Conservation (phyloP, 2,329 filamentous ascomycete species). For the Colletotrichum endophyticum region DNA sequence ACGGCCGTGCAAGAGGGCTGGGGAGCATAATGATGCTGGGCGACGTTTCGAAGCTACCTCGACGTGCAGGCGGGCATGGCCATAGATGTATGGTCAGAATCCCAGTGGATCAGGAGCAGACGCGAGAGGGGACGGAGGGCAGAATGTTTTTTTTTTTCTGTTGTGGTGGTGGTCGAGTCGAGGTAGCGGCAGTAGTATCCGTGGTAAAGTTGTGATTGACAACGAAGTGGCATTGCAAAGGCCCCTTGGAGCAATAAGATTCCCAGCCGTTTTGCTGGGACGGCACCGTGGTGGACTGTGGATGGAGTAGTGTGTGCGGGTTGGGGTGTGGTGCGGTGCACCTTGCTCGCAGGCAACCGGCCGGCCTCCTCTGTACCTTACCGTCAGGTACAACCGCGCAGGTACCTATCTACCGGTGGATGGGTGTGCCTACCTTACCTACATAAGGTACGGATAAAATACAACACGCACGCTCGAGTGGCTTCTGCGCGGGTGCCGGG, state of each 20-base stretch:
- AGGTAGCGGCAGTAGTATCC: not conserved
- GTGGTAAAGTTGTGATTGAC: slow-evolving; percentile 9
- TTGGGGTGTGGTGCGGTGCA: not conserved
- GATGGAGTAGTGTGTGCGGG: not conserved
- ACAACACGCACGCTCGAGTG: not conserved
- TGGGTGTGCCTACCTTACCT: not conserved
- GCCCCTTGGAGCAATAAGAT: slow-evolving; percentile 22
- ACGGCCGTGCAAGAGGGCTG: slow-evolving; percentile 19
- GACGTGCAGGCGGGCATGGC: slow-evolving; percentile 9
- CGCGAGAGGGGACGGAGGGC: not conserved
- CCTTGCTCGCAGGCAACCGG: not conserved
- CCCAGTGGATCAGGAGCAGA: not conserved
- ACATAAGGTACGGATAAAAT: not conserved
- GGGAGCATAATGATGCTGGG: slow-evolving; percentile 22
- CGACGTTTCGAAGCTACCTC: slow-evolving; percentile 12
- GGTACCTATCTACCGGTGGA: not conserved
- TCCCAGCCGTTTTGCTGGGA: slow-evolving; percentile 20
- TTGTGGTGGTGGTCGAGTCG: not conserved
- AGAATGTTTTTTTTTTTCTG: slow-evolving; percentile 9
- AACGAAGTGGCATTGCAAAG: slow-evolving; percentile 20
- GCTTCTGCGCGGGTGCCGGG: not conserved
- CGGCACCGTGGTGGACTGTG: slow-evolving; percentile 13
- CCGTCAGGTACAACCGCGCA: not conserved
- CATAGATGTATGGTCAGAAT: not conserved
- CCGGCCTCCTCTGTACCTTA: not conserved